Evolutionary conservation across 1,284 basidiomycete genomes (phyloP), one percentile per base, ranked within the genome.

Genomic region (Tilletia caries): DNA sequence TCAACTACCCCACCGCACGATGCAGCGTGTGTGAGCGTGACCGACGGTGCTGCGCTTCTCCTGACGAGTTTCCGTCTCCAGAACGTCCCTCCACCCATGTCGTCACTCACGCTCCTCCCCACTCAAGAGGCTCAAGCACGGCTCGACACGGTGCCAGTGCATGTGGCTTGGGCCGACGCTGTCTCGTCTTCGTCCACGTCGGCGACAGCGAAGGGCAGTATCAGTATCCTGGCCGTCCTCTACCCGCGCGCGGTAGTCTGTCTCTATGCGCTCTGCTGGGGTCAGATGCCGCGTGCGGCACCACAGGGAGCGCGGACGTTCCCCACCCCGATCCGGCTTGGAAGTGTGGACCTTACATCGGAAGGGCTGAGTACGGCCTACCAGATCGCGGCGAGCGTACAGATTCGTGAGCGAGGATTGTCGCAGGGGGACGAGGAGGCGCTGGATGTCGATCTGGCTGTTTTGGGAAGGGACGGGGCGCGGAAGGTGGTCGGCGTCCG

Each of bases 31-130:
- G 93, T 96, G 15, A 92, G 90, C 1, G 94, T 98, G 5, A 84
- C 93, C n/a, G 95, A 98, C 81, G 95, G 95, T 73, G 91, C 88
- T 1, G 86, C 86, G n/a, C 85, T 93, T 64, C 87, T 95, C 2
- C 85, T 98, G 54, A 98, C 95, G 0, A 92, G 95, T 3, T 98
- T 98, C 86, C 88, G 94, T 43, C 89, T 89, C 2, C 92, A 96
- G 85, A 97, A 95, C 80, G 88, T 95, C 1, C 95, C 95, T 3
- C 95, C 95, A 23, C 96, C 95, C 0, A 96, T 98, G 94, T 91
- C 90, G 0, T 90, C 93, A 0, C 87, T 87, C 79, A 86, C 88
- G 68, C 87, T 96, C 4, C 48, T 66, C 48, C 85, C 25, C 79
- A 88, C 32, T 50, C 74, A 37, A 25, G 65, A 62, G 32, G 69